Base-by-base conservation (phyloP, 75 land plant species). In the Picea glauca region DNA sequence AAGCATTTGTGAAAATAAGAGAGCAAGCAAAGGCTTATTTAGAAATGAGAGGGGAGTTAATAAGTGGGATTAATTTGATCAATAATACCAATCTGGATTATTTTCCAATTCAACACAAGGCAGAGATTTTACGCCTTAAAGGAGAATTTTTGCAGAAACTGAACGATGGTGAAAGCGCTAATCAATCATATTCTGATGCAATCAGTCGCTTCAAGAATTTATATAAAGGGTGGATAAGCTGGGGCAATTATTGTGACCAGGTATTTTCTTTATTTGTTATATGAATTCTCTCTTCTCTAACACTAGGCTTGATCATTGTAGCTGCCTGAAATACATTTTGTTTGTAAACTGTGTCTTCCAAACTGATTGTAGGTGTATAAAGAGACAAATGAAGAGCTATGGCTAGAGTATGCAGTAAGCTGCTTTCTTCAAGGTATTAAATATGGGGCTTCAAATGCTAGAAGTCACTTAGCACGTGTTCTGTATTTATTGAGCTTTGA, bases 201-300 rank as follows among this genome's bases (percentile, higher is more conserved):
- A 95, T 95, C 57, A 86, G 79, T 66, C 87, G 93, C 50, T 95
- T 84, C 84, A 98, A 91, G 78, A 89, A 90, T 78, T 82, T 95
- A 60, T 89, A 96, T n/a, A 98, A 98, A 83, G 99, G 99, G 50
- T 98, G 99, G 99, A 98, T 98, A 77, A 98, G 98, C 85, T 98
- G 99, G 99, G 99, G 99, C 67, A 95, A 92, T 85, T 94, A 93
- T 85, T 93, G 96, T 87, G 99, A 98, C 73, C 91, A 90, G 98
- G 99, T 98, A 78, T 72, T 58, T 54, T 35, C 1, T 75, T 75
- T 62, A 23, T 21, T 43, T 35, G 23, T 5, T 56, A 40, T 9
- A 40, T 9, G 40, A n/a, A 70, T 70, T 20, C 40, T 40, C 50
- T 21, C 2, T 70, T 70, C 43, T 2, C 26, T 70, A 43, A 70